Conservation (phyloP, 768 basidiomycete genomes). For the Hydnum rufescens region DNA sequence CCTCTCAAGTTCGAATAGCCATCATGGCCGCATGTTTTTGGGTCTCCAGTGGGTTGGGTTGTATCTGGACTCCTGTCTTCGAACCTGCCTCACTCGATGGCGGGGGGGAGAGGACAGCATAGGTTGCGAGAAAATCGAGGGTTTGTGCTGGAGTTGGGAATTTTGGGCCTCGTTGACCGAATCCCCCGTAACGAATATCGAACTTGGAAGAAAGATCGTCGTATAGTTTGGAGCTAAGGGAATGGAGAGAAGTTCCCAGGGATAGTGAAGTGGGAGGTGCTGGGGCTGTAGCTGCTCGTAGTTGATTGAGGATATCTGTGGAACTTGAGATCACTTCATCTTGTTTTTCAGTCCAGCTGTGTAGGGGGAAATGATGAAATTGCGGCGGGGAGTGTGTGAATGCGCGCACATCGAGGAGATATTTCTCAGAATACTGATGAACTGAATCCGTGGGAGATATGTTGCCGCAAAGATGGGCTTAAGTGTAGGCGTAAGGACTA, state of each 20-base stretch:
- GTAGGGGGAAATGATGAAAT: too few species aligned
- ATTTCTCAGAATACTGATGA: neutral
- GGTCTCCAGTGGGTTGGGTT: neutral
- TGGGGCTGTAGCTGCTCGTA: neutral
- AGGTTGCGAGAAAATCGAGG: conserved; percentile 14
- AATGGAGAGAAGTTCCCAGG: neutral
- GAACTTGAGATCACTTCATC: neutral
- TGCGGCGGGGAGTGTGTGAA: neutral
- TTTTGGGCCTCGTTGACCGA: conserved; percentile 12
- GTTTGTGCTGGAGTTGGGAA: conserved; percentile 12
- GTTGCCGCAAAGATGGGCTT: conserved; percentile 6
- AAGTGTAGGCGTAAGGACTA: conserved; percentile 7
- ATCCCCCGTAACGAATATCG: conserved; percentile 21
- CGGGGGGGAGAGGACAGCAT: conserved; percentile 9
- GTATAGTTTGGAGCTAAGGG: neutral
- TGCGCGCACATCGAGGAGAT: neutral
- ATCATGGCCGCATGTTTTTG: conserved; percentile 4
- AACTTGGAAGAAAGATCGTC: conserved; percentile 8
- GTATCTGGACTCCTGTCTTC: neutral
- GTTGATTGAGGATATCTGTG: neutral
- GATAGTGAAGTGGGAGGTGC: neutral
- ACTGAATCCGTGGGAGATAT: neutral
- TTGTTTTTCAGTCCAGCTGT: neutral
- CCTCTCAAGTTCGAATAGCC: conserved; percentile 15
- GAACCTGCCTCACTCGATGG: neutral